Evolutionary conservation across 2,329 filamentous ascomycete genomes (phyloP).

Genomic region (Fusarium fracticaudum): DNA sequence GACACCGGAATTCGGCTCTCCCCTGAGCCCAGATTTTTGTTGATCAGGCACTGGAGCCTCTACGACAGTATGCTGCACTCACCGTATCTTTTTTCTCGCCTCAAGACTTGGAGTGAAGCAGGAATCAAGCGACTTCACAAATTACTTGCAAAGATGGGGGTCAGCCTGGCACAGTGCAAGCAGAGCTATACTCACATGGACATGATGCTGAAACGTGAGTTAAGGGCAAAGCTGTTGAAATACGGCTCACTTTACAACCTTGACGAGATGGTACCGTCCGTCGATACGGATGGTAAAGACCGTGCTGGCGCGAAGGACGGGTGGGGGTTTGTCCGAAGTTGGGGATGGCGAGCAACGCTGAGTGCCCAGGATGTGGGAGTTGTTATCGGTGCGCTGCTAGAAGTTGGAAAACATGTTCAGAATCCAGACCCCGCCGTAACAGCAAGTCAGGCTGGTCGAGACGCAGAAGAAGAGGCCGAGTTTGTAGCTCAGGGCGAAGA

Average conservation of each 20-base stretch:
- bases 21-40: constrained; percentile 90
- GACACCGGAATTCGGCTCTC: constrained; percentile 93
- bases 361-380: constrained; percentile 95
- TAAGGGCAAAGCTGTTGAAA: constrained; percentile 86
- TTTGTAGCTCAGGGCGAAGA: constrained; percentile 67
- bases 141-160: constrained; percentile 96
- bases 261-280: constrained; percentile 88
- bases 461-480: constrained; percentile 59
- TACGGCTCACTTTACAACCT: constrained; percentile 94
- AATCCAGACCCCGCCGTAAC: constrained; percentile 44
- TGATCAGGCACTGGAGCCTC: constrained; percentile 95
- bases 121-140: constrained; percentile 92
- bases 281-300: constrained; percentile 75
- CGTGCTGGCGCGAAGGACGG: constrained; percentile 82
- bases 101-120: constrained; percentile 94
- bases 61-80: constrained; percentile 99
- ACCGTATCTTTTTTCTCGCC: constrained; percentile 87
- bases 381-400: constrained; percentile 88
- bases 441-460: constrained; percentile 48
- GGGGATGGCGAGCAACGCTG: constrained; percentile 96
- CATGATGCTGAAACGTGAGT: constrained; percentile 90
- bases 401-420: constrained; percentile 76
- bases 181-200: constrained; percentile 99
- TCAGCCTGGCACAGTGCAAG: constrained; percentile 91
- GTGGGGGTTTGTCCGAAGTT: constrained; percentile 96